Evolutionary conservation across 2,329 filamentous ascomycete species (phyloP).

Genomic region (Pseudopithomyces maydicus): DNA sequence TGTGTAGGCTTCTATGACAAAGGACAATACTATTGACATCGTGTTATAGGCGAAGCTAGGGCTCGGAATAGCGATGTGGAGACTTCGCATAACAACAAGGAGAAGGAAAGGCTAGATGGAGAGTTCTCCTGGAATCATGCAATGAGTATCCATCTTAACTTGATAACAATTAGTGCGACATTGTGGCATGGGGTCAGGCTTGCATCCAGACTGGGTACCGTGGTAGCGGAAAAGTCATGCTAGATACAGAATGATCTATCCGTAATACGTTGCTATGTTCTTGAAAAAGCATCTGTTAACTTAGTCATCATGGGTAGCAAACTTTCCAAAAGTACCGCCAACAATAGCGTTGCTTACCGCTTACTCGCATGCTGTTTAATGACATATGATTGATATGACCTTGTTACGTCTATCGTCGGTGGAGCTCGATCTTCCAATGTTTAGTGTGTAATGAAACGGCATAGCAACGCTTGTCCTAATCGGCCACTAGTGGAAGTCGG

Average conservation of each 20-base stretch:
- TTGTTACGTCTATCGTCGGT: no score
- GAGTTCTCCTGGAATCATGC: constrained; percentile 46
- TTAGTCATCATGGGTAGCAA: no score
- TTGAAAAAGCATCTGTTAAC: background rate
- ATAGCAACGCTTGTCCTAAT: background rate
- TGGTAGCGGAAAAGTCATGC: background rate
- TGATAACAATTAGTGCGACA: constrained; percentile 42
- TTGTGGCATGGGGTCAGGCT: constrained; percentile 33
- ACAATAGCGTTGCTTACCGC: no score
- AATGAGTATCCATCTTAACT: constrained; percentile 51
- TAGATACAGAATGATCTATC: background rate
- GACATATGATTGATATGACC: no score
- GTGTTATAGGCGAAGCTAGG: constrained; percentile 23
- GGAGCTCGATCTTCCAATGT: no score
- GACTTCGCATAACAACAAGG: constrained; percentile 7
- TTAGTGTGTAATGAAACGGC: no score
- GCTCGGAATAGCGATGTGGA: constrained; percentile 1
- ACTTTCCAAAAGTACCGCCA: no score
- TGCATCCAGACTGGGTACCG: constrained; percentile 20
- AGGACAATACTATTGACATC: constrained; percentile 3
- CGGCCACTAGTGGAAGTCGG: background rate
- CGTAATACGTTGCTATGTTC: no score
- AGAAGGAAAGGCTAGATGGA: constrained; percentile 35
- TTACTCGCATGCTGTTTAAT: no score
- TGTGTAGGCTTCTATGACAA: constrained; percentile 7